Conservation (phyloP, 2,329 filamentous ascomycete species). For the Alternaria gansuensis region DNA sequence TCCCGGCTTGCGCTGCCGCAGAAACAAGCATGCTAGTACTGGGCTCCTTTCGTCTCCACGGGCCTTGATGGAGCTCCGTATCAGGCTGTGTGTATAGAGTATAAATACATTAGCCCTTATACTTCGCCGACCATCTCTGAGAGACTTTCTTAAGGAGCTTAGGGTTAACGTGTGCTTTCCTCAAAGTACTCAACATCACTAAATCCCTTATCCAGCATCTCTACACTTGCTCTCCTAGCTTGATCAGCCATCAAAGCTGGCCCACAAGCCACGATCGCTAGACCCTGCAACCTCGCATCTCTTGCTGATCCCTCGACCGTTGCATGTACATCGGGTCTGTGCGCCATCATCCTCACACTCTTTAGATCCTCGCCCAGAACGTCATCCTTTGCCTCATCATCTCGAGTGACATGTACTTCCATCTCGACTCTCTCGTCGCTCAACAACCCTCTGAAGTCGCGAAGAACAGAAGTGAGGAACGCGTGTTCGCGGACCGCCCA, state of each 20-base stretch:
- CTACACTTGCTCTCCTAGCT: conserved; percentile 53
- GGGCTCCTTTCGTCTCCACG: no score
- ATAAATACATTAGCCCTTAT: no score
- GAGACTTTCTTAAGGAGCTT: no score
- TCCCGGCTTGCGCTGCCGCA: no score
- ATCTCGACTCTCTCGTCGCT: conserved; percentile 38
- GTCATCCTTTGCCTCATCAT: conserved; percentile 37
- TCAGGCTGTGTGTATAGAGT: no score
- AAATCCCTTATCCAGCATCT: conserved; percentile 41
- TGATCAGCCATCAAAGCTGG: conserved; percentile 59
- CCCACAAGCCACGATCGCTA: conserved; percentile 58
- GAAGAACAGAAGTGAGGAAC: conserved; percentile 38
- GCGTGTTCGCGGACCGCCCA: conserved; percentile 49
- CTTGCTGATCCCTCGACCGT: conserved; percentile 48
- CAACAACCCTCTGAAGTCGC: conserved; percentile 34
- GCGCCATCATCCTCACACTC: conserved; percentile 40
- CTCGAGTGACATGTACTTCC: conserved; percentile 41
- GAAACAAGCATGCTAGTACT: no score
- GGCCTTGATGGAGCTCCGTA: no score
- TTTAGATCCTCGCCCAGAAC: conserved; percentile 27
- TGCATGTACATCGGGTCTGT: conserved; percentile 53
- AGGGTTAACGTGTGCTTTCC: conserved; percentile 35
- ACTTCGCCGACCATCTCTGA: no score
- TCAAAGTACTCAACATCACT: conserved; percentile 57
- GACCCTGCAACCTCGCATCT: conserved; percentile 38